phyloP scores from a whole-genome alignment of 2,329 filamentous ascomycete genomes.

The Lecanicillium sp. region DNA sequence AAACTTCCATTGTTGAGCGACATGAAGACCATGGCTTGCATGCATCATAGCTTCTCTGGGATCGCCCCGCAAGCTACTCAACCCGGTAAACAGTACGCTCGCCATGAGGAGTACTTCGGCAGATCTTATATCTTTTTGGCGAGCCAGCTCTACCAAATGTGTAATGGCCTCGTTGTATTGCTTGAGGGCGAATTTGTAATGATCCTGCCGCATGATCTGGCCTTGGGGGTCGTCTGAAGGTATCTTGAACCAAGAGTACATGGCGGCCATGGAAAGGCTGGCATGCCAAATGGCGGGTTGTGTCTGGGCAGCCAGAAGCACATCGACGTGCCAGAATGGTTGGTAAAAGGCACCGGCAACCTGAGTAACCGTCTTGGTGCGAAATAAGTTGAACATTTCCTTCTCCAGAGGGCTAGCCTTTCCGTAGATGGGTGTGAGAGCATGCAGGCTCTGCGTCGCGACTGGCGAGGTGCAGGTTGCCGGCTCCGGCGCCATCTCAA shows the following conservation, averaged over 20 bases:
- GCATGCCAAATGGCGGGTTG: constrained; percentile 14
- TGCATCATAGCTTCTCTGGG: constrained; percentile 12
- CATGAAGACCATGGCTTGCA: constrained; percentile 3
- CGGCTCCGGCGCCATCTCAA: constrained; percentile 6
- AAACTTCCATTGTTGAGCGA: constrained; percentile 9
- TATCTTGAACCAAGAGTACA: constrained; percentile 10
- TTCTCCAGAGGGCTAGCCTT: not conserved
- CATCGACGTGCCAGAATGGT: constrained; percentile 13
- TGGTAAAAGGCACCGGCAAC: constrained; percentile 12
- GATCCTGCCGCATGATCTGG: not conserved
- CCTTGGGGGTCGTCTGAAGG: not conserved
- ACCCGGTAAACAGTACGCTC: constrained; percentile 10
- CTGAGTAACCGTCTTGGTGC: constrained; percentile 9
- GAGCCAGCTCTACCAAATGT: constrained; percentile 5
- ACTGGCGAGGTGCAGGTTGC: not conserved
- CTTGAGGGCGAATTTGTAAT: constrained; percentile 9
- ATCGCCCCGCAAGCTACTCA: constrained; percentile 12
- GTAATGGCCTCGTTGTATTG: constrained; percentile 12
- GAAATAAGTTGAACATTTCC: constrained; percentile 12
- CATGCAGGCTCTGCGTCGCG: not conserved
- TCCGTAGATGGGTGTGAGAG: constrained; percentile 6
- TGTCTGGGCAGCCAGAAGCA: constrained; percentile 9
- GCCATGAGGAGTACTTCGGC: constrained; percentile 9
- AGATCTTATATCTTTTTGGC: not conserved
- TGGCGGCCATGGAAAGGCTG: constrained; percentile 11